Evolutionary conservation across 371 early-diverging fungal genomes (phyloP).

Genomic region (Quaeritorhiza haematococci): DNA sequence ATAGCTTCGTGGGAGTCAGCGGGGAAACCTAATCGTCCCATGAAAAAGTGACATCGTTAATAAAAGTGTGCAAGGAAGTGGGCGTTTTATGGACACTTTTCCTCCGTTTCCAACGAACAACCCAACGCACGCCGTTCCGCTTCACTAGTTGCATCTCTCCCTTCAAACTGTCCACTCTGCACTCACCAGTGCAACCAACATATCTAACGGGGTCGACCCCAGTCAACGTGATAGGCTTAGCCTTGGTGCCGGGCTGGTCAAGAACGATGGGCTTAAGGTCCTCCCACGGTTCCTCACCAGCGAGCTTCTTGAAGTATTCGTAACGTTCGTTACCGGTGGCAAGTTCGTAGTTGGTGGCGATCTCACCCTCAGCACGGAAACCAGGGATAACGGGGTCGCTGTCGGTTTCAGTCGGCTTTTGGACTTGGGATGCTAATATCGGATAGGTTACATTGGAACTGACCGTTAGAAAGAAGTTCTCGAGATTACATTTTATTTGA

Average conservation of each 20-base stretch:
- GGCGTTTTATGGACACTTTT: too few species aligned
- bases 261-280: conserved; percentile 79
- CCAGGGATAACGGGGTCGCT: conserved; percentile 32
- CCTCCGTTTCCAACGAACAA: too few species aligned
- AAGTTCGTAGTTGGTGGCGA: conserved; percentile 86
- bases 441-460: too few species aligned
- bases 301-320: conserved; percentile 79
- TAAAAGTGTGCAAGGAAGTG: too few species aligned
- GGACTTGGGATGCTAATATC: too few species aligned
- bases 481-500: too few species aligned
- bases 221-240: conserved; percentile 81
- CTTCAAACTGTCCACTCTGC: not conserved
- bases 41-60: conserved; percentile 5
- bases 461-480: too few species aligned
- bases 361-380: conserved; percentile 34
- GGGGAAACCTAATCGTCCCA: conserved; percentile 63
- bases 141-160: too few species aligned
- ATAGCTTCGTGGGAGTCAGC: conserved; percentile 82
- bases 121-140: too few species aligned
- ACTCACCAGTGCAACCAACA: conserved; percentile 90
- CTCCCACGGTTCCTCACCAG: conserved; percentile 80
- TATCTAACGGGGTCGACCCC: conserved; percentile 79
- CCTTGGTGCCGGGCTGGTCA: conserved; percentile 73
- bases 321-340: conserved; percentile 88
- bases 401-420: too few species aligned